These are phyloP conservation scores for Talaromyces sp. DNA, from an alignment of 2,329 filamentous ascomycete genomes.

Conservation along the genomic window DNA sequence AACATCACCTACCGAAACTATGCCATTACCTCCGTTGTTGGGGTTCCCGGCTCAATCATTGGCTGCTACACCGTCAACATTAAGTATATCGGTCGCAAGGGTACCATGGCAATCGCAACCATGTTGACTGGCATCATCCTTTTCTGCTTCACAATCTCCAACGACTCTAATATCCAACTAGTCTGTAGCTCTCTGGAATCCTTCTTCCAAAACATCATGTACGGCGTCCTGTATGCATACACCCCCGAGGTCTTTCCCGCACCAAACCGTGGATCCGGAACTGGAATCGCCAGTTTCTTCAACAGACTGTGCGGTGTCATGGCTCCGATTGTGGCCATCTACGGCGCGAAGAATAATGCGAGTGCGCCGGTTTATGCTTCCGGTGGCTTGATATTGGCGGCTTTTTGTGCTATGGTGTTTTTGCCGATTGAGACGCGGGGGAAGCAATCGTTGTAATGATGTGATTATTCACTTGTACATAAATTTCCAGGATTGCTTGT, in stretches of 20 bases:
- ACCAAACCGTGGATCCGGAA: slow-evolving; percentile 54
- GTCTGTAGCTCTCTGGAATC: slow-evolving; percentile 53
- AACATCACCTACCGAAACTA: slow-evolving; percentile 69
- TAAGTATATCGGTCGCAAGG: slow-evolving; percentile 60
- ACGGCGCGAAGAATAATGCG: slow-evolving; percentile 35
- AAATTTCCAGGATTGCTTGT: too few species aligned
- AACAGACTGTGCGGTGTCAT: slow-evolving; percentile 46
- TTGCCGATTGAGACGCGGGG: slow-evolving; percentile 49
- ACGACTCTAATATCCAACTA: slow-evolving; percentile 49
- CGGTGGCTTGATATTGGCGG: slow-evolving; percentile 43
- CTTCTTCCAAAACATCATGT: slow-evolving; percentile 58
- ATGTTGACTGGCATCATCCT: slow-evolving; percentile 53
- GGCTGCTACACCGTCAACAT: slow-evolving; percentile 70
- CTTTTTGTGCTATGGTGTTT: slow-evolving; percentile 45
- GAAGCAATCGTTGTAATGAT: slow-evolving; percentile 37
- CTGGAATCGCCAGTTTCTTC: slow-evolving; percentile 46
- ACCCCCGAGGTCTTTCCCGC: slow-evolving; percentile 59
- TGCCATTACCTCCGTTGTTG: slow-evolving; percentile 72
- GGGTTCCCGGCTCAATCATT: slow-evolving; percentile 72
- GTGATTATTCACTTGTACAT: too few species aligned
- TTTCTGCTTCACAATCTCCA: slow-evolving; percentile 54
- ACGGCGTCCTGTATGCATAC: slow-evolving; percentile 57
- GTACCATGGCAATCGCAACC: slow-evolving; percentile 54
- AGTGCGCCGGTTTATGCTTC: slow-evolving; percentile 47
- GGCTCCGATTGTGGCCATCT: slow-evolving; percentile 46